phyloP scores from a whole-genome alignment of 176 grass and related monocot genomes.

The Oryza glumipatula region DNA sequence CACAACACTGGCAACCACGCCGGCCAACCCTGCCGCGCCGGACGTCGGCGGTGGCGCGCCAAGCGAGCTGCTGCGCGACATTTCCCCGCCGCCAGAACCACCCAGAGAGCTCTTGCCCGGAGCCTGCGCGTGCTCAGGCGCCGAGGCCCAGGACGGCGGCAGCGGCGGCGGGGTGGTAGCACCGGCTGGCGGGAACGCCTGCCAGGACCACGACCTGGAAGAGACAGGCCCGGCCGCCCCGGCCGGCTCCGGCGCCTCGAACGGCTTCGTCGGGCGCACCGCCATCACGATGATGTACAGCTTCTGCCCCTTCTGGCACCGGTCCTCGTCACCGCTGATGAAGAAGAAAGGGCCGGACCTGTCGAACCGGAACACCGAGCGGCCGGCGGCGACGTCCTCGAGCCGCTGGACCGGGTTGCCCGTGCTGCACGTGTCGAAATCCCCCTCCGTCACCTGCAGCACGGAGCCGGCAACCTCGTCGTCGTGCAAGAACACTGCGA shows the following conservation, averaged over 20 bases:
- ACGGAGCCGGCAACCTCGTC: conserved; percentile 44
- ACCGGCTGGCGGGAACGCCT: conserved; percentile 6
- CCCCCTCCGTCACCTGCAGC: conserved; percentile 61
- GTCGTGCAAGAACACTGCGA: conserved; percentile 71
- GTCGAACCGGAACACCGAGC: conserved; percentile 64
- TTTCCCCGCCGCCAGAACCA: not conserved
- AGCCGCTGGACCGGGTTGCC: conserved; percentile 53
- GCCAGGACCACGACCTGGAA: not conserved
- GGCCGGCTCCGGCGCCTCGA: not conserved
- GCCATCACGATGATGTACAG: conserved; percentile 73
- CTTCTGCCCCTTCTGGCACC: conserved; percentile 75
- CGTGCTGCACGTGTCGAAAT: conserved; percentile 69
- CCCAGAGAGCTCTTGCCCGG: conserved; percentile 1
- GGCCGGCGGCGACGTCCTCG: conserved; percentile 31
- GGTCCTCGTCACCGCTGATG: conserved; percentile 59
- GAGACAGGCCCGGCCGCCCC: not conserved
- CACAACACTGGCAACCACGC: not conserved
- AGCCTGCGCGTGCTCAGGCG: conserved; percentile 36
- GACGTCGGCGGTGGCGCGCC: conserved; percentile 44
- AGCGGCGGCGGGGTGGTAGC: not conserved
- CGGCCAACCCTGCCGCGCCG: conserved; percentile 22
- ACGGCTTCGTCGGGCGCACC: not conserved
- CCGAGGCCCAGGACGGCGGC: conserved; percentile 15
- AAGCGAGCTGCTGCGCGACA: not conserved
- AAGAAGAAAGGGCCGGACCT: conserved; percentile 77